Percentiles rank a stretch among this genome's conserved stretches.
Evolutionary conservation across 352 stramenopile species (phyloP).

Genomic region (Globisporangium yorkense): DNA sequence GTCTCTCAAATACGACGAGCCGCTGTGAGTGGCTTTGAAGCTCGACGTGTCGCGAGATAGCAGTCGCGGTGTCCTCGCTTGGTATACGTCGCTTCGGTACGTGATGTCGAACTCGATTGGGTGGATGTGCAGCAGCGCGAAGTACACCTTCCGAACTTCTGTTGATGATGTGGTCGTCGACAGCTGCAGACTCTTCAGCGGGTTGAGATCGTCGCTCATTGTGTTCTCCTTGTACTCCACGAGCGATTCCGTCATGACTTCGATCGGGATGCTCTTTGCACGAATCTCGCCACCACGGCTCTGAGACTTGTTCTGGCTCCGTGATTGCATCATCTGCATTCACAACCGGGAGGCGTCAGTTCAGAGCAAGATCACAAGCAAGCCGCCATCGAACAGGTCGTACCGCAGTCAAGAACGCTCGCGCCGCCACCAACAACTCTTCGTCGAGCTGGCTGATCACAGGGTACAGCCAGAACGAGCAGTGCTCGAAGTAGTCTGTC

Average conservation of each 20-base stretch:
- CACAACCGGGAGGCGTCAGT: slow-evolving; percentile 6
- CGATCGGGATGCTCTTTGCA: slow-evolving; percentile 76
- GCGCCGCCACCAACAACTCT: slow-evolving; percentile 70
- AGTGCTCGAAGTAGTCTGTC: slow-evolving; percentile 89
- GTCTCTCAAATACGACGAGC: slow-evolving; percentile 13
- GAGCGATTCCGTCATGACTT: slow-evolving; percentile 74
- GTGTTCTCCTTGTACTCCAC: slow-evolving; percentile 77
- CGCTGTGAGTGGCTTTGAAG: slow-evolving; percentile 24
- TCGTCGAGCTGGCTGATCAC: slow-evolving; percentile 83
- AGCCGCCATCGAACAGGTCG: slow-evolving; percentile 1
- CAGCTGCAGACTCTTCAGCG: slow-evolving; percentile 60
- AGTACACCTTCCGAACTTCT: slow-evolving; percentile 83
- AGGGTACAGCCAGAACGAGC: slow-evolving; percentile 81
- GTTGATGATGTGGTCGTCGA: slow-evolving; percentile 62
- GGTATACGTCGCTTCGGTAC: slow-evolving; percentile 83
- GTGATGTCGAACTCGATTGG: slow-evolving; percentile 87
- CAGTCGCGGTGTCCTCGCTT: slow-evolving; percentile 46
- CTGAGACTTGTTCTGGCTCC: slow-evolving; percentile 54
- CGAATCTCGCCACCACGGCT: slow-evolving; percentile 74
- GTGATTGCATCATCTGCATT: slow-evolving; percentile 51
- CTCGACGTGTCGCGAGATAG: slow-evolving; percentile 49
- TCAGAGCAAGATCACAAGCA: not conserved
- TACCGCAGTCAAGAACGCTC: slow-evolving; percentile 74
- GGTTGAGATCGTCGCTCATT: slow-evolving; percentile 70
- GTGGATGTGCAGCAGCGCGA: slow-evolving; percentile 83